These are phyloP conservation scores for Xanthoparmelia taractica DNA, from an alignment of 495 filamentous ascomycete genomes.

Conservation along the genomic window DNA sequence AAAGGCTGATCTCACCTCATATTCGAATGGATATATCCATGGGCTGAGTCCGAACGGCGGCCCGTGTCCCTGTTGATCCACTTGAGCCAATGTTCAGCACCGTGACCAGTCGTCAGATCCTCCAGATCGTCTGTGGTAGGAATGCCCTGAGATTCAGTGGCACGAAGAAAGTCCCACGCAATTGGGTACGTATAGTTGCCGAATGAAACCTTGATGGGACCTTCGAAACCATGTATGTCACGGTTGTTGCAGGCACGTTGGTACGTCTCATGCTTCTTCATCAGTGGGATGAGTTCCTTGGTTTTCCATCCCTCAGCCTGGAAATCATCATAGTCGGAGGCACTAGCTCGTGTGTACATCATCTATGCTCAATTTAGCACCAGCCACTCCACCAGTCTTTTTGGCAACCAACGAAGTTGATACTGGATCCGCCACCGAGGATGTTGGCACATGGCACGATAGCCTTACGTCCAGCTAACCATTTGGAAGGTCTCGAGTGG, in stretches of 20 bases:
- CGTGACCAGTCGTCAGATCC: conserved; percentile 51
- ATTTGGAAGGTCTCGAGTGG: conserved; percentile 65
- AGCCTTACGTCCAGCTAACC: conserved; percentile 60
- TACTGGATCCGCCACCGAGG: conserved; percentile 68
- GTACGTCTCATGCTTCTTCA: conserved; percentile 82
- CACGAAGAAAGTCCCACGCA: conserved; percentile 72
- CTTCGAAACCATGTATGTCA: conserved; percentile 69
- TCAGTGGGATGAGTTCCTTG: conserved; percentile 68
- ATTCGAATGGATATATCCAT: conserved; percentile 65
- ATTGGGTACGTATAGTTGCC: conserved; percentile 67
- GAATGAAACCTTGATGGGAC: conserved; percentile 80
- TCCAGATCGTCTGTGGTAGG: conserved; percentile 63
- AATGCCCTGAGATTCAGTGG: conserved; percentile 69
- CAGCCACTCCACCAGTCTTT: background rate
- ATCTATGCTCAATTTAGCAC: conserved; percentile 27
- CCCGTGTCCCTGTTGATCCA: conserved; percentile 52
- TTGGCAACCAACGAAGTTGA: conserved; percentile 57
- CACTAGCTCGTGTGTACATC: conserved; percentile 82
- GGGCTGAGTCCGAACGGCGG: conserved; percentile 60
- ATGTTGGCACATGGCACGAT: conserved; percentile 75
- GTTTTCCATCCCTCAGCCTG: conserved; percentile 74
- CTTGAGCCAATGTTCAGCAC: conserved; percentile 46
- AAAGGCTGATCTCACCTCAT: conserved; percentile 32
- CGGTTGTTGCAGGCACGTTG: conserved; percentile 67
- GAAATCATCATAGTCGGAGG: conserved; percentile 79